Percentiles rank a stretch among this genome's conserved stretches.
Evolutionary conservation across 768 basidiomycete genomes (phyloP).

Genomic region (Clitopilus hobsonii): DNA sequence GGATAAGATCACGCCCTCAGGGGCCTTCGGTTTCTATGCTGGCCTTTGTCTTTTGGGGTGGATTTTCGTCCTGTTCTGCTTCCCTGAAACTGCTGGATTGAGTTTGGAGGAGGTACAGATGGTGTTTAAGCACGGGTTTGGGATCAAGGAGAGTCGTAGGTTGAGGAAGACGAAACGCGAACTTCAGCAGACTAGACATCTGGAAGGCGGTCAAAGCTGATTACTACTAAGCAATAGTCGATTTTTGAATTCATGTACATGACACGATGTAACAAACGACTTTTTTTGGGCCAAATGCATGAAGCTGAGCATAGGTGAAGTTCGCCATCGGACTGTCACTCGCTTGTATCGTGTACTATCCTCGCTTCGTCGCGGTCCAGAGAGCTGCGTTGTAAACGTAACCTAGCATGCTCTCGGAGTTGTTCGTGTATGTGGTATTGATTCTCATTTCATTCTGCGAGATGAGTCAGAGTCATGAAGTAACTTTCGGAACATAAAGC

Average conservation of each 20-base stretch:
- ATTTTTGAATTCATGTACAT: too few relatives aligned
- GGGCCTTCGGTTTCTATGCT: slow-evolving; percentile 75
- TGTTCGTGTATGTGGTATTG: slow-evolving; percentile 83
- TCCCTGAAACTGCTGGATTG: slow-evolving; percentile 77
- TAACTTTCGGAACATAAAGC: background rate
- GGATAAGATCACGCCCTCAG: slow-evolving; percentile 65
- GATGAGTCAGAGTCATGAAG: slow-evolving; percentile 1
- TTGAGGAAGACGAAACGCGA: slow-evolving; percentile 42
- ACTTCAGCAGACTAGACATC: slow-evolving; percentile 28
- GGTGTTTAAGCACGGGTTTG: slow-evolving; percentile 63
- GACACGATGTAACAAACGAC: too few relatives aligned
- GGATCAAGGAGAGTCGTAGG: slow-evolving; percentile 51
- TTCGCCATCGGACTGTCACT: too few relatives aligned
- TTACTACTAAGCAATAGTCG: background rate
- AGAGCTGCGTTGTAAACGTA: slow-evolving; percentile 84
- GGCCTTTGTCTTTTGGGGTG: slow-evolving; percentile 67
- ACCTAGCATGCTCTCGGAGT: slow-evolving; percentile 73
- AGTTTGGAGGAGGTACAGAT: slow-evolving; percentile 63
- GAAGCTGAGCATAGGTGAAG: too few relatives aligned
- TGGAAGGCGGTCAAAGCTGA: background rate
- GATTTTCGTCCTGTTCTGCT: slow-evolving; percentile 64
- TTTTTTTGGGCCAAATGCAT: too few relatives aligned
- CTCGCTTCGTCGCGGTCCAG: slow-evolving; percentile 63
- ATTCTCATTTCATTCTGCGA: slow-evolving; percentile 74
- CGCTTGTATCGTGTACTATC: background rate